phyloP scores from a whole-genome alignment of 2,329 filamentous ascomycete genomes.

The Clonostachys rosea region DNA sequence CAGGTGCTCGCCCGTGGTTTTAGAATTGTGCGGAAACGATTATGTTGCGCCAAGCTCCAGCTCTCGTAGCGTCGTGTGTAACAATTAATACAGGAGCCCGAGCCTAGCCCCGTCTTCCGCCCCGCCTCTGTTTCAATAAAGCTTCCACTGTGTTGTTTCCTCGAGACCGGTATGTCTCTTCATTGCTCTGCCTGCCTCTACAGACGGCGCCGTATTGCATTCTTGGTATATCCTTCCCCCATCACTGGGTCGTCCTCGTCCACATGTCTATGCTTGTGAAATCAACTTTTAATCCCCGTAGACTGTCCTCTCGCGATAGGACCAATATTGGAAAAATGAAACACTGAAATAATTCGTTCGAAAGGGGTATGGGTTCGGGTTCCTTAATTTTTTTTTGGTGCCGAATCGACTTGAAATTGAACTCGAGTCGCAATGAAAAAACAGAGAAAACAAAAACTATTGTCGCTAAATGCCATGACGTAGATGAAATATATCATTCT shows the following conservation, averaged over 20 bases:
- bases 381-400: constrained; percentile 4
- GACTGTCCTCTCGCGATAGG: background rate
- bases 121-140: background rate
- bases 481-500: constrained; percentile 28
- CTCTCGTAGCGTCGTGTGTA: too few species aligned
- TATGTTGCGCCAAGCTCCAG: too few species aligned
- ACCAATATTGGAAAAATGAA: background rate
- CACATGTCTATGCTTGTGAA: background rate
- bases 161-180: background rate
- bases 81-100: background rate
- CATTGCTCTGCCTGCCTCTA: background rate
- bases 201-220: constrained; percentile 3
- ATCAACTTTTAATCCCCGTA: background rate
- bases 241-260: background rate
- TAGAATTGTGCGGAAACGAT: too few species aligned
- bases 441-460: constrained; percentile 5
- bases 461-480: constrained; percentile 42
- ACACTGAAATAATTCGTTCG: background rate
- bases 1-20: too few species aligned
- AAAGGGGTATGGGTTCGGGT: constrained; percentile 3
- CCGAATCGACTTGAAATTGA: constrained; percentile 3
- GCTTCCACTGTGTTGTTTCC: background rate
- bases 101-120: background rate
- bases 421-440: background rate
- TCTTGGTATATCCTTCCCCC: constrained; percentile 3